These are phyloP conservation scores for Claviceps pusilla DNA, from an alignment of 2,329 filamentous ascomycete genomes.

Conservation along the genomic window DNA sequence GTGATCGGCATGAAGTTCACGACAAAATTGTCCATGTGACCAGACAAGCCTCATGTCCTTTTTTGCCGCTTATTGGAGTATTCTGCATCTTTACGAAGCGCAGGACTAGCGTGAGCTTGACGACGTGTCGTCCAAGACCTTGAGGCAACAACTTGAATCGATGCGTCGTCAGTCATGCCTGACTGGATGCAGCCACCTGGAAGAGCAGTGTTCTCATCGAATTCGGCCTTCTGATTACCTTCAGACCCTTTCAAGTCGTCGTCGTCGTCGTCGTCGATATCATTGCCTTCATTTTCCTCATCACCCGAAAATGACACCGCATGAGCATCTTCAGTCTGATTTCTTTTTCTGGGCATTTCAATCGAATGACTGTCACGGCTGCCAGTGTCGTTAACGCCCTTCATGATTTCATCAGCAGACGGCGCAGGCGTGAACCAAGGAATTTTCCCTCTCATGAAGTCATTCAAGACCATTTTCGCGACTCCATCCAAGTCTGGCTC, in stretches of 20 bases:
- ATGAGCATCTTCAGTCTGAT: constrained; percentile 37
- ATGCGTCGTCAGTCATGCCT: not conserved
- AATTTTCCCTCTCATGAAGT: constrained; percentile 88
- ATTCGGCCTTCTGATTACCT: not conserved
- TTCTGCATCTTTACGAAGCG: not conserved
- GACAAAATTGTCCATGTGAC: not conserved
- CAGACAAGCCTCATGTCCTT: not conserved
- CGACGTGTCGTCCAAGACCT: not conserved
- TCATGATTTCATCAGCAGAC: constrained; percentile 26
- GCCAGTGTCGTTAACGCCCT: constrained; percentile 35
- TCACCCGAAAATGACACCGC: constrained; percentile 16
- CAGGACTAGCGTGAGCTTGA: not conserved
- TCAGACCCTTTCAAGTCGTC: not conserved
- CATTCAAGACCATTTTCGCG: constrained; percentile 91
- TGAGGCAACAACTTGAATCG: not conserved
- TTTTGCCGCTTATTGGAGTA: not conserved
- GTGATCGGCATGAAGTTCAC: not conserved
- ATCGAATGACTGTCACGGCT: constrained; percentile 66
- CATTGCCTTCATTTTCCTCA: not conserved
- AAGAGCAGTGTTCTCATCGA: not conserved
- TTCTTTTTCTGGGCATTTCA: constrained; percentile 76
- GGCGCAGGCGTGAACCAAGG: constrained; percentile 90
- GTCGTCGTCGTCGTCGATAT: not conserved
- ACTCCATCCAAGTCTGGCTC: constrained; percentile 90
- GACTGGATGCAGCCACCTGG: not conserved